Percentiles rank a stretch among this genome's conserved stretches.
These are phyloP conservation scores for Alternaria triticimaculans DNA, from an alignment of 2,329 filamentous ascomycete genomes.

Conservation along the genomic window DNA sequence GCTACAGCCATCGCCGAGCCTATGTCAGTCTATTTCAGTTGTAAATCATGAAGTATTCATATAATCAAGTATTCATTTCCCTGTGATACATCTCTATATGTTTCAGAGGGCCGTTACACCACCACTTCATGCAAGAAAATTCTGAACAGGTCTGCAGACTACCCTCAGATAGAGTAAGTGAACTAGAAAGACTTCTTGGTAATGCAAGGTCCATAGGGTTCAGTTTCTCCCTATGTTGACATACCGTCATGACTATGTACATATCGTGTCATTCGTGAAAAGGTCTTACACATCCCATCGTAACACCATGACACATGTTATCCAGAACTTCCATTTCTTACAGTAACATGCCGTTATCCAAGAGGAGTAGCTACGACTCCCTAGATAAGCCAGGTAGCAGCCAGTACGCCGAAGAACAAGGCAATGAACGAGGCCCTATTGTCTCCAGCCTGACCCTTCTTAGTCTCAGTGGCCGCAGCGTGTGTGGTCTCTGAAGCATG, in stretches of 20 bases:
- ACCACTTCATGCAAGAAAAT: not conserved
- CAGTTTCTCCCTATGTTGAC: not conserved
- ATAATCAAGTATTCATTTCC: not conserved
- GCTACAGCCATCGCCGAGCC: not conserved
- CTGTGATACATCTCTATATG: not conserved
- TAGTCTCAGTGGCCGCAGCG: not conserved
- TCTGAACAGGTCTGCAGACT: not conserved
- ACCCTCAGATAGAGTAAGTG: not conserved
- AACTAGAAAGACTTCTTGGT: not conserved
- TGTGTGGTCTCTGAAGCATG: not conserved
- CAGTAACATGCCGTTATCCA: not conserved
- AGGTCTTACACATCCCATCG: not conserved
- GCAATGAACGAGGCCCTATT: conserved; percentile 5
- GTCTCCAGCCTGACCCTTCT: conserved; percentile 7
- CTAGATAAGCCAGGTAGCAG: conserved; percentile 8
- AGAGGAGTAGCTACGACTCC: not conserved
- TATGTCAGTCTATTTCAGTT: not conserved
- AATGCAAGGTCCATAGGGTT: not conserved
- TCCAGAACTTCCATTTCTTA: not conserved
- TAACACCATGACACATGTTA: not conserved
- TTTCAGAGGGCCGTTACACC: not conserved
- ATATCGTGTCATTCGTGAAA: not conserved
- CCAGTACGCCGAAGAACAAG: conserved; percentile 12
- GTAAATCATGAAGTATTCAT: too few species aligned
- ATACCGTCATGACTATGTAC: not conserved